Conservation (phyloP, 345 rosid genomes). For the Geranium rotundifolium region DNA sequence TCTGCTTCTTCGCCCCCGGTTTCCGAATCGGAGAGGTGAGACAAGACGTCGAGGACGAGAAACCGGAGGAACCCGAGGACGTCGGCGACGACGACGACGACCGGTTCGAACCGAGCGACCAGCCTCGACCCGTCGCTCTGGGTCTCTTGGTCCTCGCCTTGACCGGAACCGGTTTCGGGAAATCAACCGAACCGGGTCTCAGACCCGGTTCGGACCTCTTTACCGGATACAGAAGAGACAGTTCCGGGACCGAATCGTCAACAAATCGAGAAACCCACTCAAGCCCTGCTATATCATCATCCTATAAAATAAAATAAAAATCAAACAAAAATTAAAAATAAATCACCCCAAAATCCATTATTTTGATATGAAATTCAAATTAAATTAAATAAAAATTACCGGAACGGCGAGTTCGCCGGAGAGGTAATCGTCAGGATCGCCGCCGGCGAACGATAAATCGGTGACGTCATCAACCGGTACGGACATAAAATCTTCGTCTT, state of each 20-base stretch:
- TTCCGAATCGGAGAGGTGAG: slow-evolving; percentile 4
- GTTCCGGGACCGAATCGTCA: slow-evolving; percentile 30
- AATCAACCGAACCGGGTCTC: slow-evolving; percentile 5
- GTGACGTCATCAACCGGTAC: slow-evolving; percentile 5
- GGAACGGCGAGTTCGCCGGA: slow-evolving; percentile 23
- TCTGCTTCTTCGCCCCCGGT: slow-evolving; percentile 16
- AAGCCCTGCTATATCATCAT: slow-evolving; percentile 26
- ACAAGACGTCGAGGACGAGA: slow-evolving; percentile 11
- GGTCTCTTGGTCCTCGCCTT: slow-evolving; percentile 32
- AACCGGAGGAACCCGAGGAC: slow-evolving; percentile 19
- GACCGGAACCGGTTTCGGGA: slow-evolving; percentile 25
- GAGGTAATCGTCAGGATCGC: slow-evolving; percentile 13
- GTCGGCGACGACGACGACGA: slow-evolving; percentile 11
- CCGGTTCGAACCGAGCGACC: slow-evolving; percentile 14
- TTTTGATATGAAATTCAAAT: not conserved
- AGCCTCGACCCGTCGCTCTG: slow-evolving; percentile 11
- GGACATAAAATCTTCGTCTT: slow-evolving; percentile 4
- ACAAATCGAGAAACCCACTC: slow-evolving; percentile 42
- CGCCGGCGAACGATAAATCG: slow-evolving; percentile 3
- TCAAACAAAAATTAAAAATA: not conserved
- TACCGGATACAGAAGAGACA: slow-evolving; percentile 15
- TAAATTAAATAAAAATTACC: slow-evolving; percentile 7
- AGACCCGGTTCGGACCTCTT: slow-evolving; percentile 2
- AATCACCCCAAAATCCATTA: not conserved
- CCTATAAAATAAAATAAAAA: slow-evolving; percentile 13